Base-by-base conservation (phyloP, 768 basidiomycete species). In the Lepiota venenata region DNA sequence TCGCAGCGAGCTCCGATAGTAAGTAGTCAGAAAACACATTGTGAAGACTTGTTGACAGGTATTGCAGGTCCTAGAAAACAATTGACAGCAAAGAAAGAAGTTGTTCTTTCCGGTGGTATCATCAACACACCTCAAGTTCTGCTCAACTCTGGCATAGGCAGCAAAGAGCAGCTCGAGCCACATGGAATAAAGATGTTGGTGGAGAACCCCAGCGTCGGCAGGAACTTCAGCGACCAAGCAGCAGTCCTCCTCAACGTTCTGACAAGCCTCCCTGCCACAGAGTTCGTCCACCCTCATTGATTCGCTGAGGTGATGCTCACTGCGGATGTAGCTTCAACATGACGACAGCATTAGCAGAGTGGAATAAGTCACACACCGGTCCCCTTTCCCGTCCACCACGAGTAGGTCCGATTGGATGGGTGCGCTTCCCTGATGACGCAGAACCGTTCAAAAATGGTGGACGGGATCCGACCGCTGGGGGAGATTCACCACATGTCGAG, bases 171-270 rank as follows among this genome's bases (percentile, higher is more conserved):
- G 16, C 29, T 53, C 15, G 36, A 46, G 14, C 21, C 32, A 2
- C 12, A 46, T 2, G 52, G 44, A 1, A 47, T 53, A n/a, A 20
- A 40, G 22, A 46, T 45, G 12, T n/a, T 53, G 18, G 52, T 53
- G 8, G 52, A 53, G 10, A 53, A 46, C 39, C 44, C 52, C n/a
- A 53, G 52, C 8, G 52, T 47, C n/a, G 52, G 52, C 9, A 47
- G 18, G 44, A 53, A 53, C 18, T 47, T 53, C 20, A 46, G 21
- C 16, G 52, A 46, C 21, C 52, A 53, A 15, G 20, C 22, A 8
- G 38, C 27, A 6, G 41, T 46, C 14, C 7, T 16, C 10, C 16
- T 45, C 15, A 15, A 22, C 8, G 46, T 53, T 21, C 12, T 8
- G 12, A 46, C 52, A 16, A 53, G 14, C 1, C 6, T 52, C 12